Percentiles rank a stretch among this genome's conserved stretches.
Evolutionary conservation across 495 filamentous ascomycete species (phyloP).

Genomic region (Clohesyomyces aquaticus): DNA sequence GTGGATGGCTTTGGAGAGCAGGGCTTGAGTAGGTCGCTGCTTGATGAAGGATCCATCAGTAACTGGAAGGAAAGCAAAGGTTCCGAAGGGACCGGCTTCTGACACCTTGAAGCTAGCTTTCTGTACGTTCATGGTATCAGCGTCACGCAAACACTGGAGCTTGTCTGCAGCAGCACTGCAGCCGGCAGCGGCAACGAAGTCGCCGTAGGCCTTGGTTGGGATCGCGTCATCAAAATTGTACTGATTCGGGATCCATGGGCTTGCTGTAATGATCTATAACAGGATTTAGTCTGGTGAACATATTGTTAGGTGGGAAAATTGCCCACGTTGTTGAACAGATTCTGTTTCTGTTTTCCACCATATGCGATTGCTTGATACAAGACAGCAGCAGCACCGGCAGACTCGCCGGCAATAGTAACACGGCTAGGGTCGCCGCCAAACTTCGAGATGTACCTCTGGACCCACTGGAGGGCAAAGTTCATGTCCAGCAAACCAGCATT

Average conservation of each 20-base stretch:
- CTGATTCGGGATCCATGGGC: constrained; percentile 57
- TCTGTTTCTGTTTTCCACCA: constrained; percentile 51
- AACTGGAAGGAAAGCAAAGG: constrained; percentile 67
- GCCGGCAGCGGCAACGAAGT: constrained; percentile 58
- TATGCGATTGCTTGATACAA: constrained; percentile 59
- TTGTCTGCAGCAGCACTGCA: constrained; percentile 53
- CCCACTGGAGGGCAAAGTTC: constrained; percentile 50
- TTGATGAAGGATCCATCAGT: constrained; percentile 63
- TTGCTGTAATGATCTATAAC: constrained; percentile 54
- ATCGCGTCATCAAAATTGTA: constrained; percentile 56
- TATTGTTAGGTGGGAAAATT: background rate
- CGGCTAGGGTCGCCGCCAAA: constrained; percentile 52
- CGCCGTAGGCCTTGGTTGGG: constrained; percentile 59
- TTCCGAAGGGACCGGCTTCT: constrained; percentile 50
- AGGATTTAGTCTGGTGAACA: background rate
- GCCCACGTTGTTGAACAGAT: constrained; percentile 48
- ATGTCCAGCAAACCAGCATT: constrained; percentile 49
- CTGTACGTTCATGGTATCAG: constrained; percentile 57
- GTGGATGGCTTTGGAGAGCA: constrained; percentile 56
- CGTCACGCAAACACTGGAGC: constrained; percentile 59
- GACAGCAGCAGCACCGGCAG: constrained; percentile 53
- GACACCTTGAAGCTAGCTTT: constrained; percentile 59
- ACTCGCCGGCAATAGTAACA: constrained; percentile 46
- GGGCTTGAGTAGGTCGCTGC: constrained; percentile 57
- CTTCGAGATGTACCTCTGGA: constrained; percentile 43